phyloP scores from a whole-genome alignment of 1,284 basidiomycete species.

The Pulchroboletus neoregius region DNA sequence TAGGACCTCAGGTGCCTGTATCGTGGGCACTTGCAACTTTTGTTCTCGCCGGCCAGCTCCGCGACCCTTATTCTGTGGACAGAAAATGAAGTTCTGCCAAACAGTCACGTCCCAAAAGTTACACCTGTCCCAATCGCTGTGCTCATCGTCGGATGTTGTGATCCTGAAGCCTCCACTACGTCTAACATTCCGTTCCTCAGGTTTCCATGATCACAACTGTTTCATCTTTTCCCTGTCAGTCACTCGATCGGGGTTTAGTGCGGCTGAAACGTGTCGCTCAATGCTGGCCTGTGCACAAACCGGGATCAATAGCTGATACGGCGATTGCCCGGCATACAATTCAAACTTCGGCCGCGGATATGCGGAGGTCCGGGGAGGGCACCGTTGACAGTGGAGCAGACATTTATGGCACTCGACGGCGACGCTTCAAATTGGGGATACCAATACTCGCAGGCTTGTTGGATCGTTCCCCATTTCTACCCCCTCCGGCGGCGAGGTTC shows the following conservation, averaged over 20 bases:
- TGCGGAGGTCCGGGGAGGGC: constrained; percentile 9
- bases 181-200: constrained; percentile 3
- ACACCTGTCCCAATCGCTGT: constrained; percentile 7
- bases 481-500: too few species aligned
- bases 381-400: neutral
- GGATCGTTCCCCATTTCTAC: constrained; percentile 3
- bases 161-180: neutral
- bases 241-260: constrained; percentile 19
- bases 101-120: neutral
- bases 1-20: constrained; percentile 23
- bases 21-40: neutral
- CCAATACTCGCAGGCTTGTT: neutral
- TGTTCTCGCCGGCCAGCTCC: neutral
- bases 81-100: constrained; percentile 1
- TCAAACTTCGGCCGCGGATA: constrained; percentile 15
- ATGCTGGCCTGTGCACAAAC: constrained; percentile 4
- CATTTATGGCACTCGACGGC: constrained; percentile 2
- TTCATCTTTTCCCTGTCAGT: constrained; percentile 20
- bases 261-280: constrained; percentile 27
- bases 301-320: constrained; percentile 8
- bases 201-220: constrained; percentile 21
- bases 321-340: constrained; percentile 16
- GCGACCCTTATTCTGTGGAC: neutral
- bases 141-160: neutral
- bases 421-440: neutral